Evolutionary conservation across 208 protist species (phyloP).

Genomic region (Vickermania spadyakhi): DNA sequence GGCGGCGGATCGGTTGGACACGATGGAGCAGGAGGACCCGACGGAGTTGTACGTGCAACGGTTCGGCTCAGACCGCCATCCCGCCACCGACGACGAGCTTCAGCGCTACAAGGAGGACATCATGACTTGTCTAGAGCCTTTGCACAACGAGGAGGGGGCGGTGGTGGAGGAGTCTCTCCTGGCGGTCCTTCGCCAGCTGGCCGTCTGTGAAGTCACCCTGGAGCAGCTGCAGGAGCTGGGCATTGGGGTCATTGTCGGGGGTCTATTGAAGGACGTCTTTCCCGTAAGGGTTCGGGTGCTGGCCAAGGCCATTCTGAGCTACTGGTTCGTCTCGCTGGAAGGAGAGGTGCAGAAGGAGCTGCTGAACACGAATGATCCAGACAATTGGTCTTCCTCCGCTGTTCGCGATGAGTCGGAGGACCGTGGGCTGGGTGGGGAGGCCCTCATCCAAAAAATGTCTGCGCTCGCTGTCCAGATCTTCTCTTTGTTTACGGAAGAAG

Average conservation of each 20-base stretch:
- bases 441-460: slow-evolving; percentile 1
- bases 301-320: slow-evolving; percentile 47
- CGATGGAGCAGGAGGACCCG: slow-evolving; percentile 9
- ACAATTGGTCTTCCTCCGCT: slow-evolving; percentile 35
- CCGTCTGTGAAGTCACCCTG: slow-evolving; percentile 28
- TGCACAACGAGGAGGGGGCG: background rate
- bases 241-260: slow-evolving; percentile 52
- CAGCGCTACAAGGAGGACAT: slow-evolving; percentile 9
- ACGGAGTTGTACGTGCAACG: background rate
- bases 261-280: slow-evolving; percentile 30
- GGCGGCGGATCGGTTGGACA: background rate
- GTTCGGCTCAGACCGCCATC: slow-evolving; percentile 3
- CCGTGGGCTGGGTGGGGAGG: slow-evolving; percentile 9
- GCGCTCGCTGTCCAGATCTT: slow-evolving; percentile 49
- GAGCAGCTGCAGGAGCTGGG: slow-evolving; percentile 39
- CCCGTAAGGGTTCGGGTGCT: slow-evolving; percentile 28
- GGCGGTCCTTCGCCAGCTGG: slow-evolving; percentile 26
- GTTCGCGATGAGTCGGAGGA: slow-evolving; percentile 14
- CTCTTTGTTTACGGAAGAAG: slow-evolving; percentile 60
- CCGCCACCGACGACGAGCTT: slow-evolving; percentile 18
- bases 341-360: slow-evolving; percentile 24
- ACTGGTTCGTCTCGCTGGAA: slow-evolving; percentile 64
- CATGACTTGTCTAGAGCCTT: slow-evolving; percentile 1
- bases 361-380: slow-evolving; percentile 23
- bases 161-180: slow-evolving; percentile 21